A percentile compares a stretch with the other conserved stretches of the same genome.
These are phyloP conservation scores for Salix koriyanagi DNA, from an alignment of 345 rosid species.

Conservation along the genomic window DNA sequence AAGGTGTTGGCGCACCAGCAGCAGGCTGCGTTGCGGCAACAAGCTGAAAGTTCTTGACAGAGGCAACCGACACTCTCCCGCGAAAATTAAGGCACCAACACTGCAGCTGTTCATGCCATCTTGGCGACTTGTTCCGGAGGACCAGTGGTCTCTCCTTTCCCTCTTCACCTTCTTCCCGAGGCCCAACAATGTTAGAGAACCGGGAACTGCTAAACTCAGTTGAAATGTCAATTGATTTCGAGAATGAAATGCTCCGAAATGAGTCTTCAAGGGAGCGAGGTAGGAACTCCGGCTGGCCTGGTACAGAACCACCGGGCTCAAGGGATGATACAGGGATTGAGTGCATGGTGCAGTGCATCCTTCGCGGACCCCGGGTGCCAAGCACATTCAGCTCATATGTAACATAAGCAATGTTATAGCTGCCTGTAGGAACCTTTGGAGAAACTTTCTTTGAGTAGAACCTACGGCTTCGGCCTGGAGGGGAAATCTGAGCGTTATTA, in stretches of 20 bases:
- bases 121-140: conserved; percentile 15
- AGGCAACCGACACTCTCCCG: conserved; percentile 15
- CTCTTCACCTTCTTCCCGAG: background rate
- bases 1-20: conserved; percentile 14
- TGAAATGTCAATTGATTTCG: conserved; percentile 8
- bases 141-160: conserved; percentile 17
- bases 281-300: conserved; percentile 20
- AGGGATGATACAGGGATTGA: conserved; percentile 16
- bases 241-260: conserved; percentile 17
- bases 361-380: conserved; percentile 14
- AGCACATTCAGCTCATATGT: conserved; percentile 20
- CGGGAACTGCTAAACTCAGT: conserved; percentile 19
- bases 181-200: conserved; percentile 4
- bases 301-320: conserved; percentile 14
- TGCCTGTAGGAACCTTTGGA: conserved; percentile 20
- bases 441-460: conserved; percentile 19
- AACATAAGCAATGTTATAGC: conserved; percentile 17
- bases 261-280: conserved; percentile 15
- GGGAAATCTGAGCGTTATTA: conserved; percentile 17
- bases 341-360: conserved; percentile 24
- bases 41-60: conserved; percentile 22
- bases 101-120: conserved; percentile 22
- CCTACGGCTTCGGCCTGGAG: conserved; percentile 18
- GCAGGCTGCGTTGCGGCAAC: conserved; percentile 18
- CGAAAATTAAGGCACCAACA: conserved; percentile 24